A percentile compares a stretch with the other conserved stretches of the same genome.
These are phyloP conservation scores for Fusarium gaditjirri DNA, from an alignment of 2,329 filamentous ascomycete genomes.

Conservation along the genomic window DNA sequence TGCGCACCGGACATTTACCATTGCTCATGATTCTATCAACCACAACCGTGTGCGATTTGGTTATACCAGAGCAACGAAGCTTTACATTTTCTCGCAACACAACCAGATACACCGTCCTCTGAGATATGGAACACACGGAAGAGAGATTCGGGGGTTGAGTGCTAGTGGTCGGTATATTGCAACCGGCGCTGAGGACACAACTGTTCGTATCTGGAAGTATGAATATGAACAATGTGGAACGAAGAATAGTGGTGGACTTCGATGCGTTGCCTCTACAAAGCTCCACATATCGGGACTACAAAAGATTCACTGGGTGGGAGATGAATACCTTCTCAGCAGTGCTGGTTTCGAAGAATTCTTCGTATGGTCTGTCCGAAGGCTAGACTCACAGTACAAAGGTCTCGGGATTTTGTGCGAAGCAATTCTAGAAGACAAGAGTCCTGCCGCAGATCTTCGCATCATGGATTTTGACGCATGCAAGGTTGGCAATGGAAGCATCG, in stretches of 20 bases:
- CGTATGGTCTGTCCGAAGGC: slow-evolving; percentile 75
- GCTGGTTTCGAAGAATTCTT: slow-evolving; percentile 91
- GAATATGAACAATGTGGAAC: slow-evolving; percentile 25
- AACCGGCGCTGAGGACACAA: slow-evolving; percentile 79
- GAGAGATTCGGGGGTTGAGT: slow-evolving; percentile 76
- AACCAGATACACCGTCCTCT: slow-evolving; percentile 59
- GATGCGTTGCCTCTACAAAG: slow-evolving; percentile 73
- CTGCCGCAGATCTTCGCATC: slow-evolving; percentile 77
- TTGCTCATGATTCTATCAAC: slow-evolving; percentile 47
- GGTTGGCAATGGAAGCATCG: slow-evolving; percentile 52
- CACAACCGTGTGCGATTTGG: slow-evolving; percentile 64
- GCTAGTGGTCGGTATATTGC: slow-evolving; percentile 57
- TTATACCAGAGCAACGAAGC: slow-evolving; percentile 76
- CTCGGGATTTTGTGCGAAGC: slow-evolving; percentile 69
- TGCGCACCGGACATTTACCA: slow-evolving; percentile 80
- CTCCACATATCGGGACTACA: slow-evolving; percentile 88
- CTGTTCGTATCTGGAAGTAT: slow-evolving; percentile 77
- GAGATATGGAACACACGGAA: slow-evolving; percentile 80
- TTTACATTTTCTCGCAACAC: slow-evolving; percentile 59
- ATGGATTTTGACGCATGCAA: slow-evolving; percentile 76
- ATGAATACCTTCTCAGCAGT: slow-evolving; percentile 82
- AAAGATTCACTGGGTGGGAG: slow-evolving; percentile 78
- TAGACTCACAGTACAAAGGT: slow-evolving; percentile 61
- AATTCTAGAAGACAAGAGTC: slow-evolving; percentile 60
- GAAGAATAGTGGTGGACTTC: slow-evolving; percentile 40